A percentile compares a stretch with the other conserved stretches of the same genome.
phyloP scores from a whole-genome alignment of 164 flowering plant genomes.

The Chloranthus sessilifolius region DNA sequence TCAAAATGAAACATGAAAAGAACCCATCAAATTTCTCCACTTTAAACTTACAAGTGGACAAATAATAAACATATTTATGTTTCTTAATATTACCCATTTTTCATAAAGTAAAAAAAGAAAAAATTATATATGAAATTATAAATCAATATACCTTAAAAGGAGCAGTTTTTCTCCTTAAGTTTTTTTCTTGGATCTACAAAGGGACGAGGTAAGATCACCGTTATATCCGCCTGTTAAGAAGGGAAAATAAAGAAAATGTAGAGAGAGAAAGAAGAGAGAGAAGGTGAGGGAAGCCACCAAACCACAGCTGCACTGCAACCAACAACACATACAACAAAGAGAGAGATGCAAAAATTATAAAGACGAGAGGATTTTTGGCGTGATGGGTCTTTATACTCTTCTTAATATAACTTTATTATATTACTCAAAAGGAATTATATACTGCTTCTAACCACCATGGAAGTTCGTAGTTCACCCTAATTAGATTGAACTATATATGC shows the following conservation, averaged over 20 bases:
- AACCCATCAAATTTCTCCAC: no score
- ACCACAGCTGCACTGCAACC: slow-evolving; percentile 13
- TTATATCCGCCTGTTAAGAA: slow-evolving; percentile 9
- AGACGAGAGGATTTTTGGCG: neutral
- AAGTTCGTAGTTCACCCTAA: no score
- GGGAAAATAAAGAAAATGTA: no score
- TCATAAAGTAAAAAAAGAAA: neutral
- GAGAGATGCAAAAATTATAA: neutral
- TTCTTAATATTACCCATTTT: neutral
- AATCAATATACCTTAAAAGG: neutral
- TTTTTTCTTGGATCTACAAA: slow-evolving; percentile 6
- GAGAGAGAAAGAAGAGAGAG: neutral
- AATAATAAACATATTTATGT: no score
- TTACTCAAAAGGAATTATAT: no score
- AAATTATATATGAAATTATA: neutral
- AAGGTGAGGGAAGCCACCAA: neutral
- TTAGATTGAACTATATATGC: no score
- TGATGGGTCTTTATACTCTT: no score
- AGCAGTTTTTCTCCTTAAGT: neutral
- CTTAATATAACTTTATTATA: no score
- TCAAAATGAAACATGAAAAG: neutral
- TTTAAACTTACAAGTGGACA: no score
- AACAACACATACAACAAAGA: neutral
- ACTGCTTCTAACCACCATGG: no score
- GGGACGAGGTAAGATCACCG: neutral